A percentile compares a stretch with the other conserved stretches of the same genome.
phyloP scores from a whole-genome alignment of 768 basidiomycete species.

The Dictyophora rubrovolvata region DNA sequence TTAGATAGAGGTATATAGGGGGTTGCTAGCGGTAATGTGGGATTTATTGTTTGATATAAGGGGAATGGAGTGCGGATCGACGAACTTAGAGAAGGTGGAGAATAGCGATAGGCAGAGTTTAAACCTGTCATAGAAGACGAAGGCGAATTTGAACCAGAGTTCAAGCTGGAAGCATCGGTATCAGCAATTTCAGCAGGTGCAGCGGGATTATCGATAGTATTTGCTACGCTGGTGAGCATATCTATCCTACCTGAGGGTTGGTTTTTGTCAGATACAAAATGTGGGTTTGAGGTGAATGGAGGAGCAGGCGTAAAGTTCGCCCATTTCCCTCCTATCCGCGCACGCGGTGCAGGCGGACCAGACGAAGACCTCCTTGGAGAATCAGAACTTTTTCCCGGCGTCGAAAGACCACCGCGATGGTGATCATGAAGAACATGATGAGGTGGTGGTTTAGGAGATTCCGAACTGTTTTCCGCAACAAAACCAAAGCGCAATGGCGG shows the following conservation, averaged over 20 bases:
- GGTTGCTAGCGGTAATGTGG: background rate
- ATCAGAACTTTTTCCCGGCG: conserved; percentile 21
- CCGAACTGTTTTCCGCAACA: background rate
- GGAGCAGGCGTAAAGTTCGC: conserved; percentile 13
- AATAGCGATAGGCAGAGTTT: background rate
- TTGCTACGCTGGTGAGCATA: background rate
- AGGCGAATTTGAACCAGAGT: background rate
- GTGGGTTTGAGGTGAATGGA: conserved; percentile 9
- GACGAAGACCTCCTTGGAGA: conserved; percentile 25
- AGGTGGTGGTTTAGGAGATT: background rate
- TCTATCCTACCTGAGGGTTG: background rate
- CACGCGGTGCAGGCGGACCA: conserved; percentile 19
- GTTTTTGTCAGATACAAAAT: conserved; percentile 8
- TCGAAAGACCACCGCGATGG: conserved; percentile 56
- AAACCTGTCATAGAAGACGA: background rate
- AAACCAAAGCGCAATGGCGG: background rate
- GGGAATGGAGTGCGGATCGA: conserved; percentile 4
- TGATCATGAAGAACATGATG: conserved; percentile 18
- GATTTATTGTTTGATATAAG: background rate
- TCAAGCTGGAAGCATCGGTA: background rate
- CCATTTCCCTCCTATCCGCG: background rate
- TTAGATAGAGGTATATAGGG: background rate
- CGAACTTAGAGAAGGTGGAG: background rate
- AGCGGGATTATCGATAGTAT: background rate
- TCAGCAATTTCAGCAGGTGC: too few species aligned